Evolutionary conservation across 2,329 filamentous ascomycete genomes (phyloP).

Genomic region (Diaporthe velutina): DNA sequence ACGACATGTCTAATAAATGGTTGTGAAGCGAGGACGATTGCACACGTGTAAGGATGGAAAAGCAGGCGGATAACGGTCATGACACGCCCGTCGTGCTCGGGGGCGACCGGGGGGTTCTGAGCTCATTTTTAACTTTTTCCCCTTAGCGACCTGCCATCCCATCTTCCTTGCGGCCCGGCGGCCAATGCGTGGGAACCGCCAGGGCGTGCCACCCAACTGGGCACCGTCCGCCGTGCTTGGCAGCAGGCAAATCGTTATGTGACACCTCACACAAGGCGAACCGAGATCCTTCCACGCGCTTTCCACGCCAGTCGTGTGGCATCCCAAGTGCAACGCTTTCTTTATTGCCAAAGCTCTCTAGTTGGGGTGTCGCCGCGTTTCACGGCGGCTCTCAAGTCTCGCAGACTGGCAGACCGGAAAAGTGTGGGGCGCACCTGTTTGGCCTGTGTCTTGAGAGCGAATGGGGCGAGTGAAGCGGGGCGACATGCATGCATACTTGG

Average conservation of each 20-base stretch:
- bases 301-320: slow-evolving; percentile 2
- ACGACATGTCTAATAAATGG: slow-evolving; percentile 14
- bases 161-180: slow-evolving; percentile 25
- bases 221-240: slow-evolving; percentile 12
- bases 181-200: not conserved
- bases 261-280: slow-evolving; percentile 25
- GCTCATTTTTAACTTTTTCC: slow-evolving; percentile 18
- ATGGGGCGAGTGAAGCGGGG: slow-evolving; percentile 23
- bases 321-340: not conserved
- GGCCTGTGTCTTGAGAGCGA: not conserved
- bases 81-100: not conserved
- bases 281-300: not conserved
- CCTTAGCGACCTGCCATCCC: slow-evolving; percentile 10
- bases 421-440: not conserved
- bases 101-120: not conserved
- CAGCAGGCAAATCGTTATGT: not conserved
- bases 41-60: not conserved
- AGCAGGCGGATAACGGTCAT: not conserved
- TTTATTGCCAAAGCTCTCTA: not conserved
- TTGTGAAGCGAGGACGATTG: not conserved
- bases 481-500: slow-evolving; percentile 6
- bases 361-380: not conserved
- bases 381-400: not conserved
- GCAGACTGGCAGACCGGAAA: not conserved
- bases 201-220: slow-evolving; percentile 6